Evolutionary conservation across 306 rosid genomes (phyloP).

Genomic region (Medicago arabica): DNA sequence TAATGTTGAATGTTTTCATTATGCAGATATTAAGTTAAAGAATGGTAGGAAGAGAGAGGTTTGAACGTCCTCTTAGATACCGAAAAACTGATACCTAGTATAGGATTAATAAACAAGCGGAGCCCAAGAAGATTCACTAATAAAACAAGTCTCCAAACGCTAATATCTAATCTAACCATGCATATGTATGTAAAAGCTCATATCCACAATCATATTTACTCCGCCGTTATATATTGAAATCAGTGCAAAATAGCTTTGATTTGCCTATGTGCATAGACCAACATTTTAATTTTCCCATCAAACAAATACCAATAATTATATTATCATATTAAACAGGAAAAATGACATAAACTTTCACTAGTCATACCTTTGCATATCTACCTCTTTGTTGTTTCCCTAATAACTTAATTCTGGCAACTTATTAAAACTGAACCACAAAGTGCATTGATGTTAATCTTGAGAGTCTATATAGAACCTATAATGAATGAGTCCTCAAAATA

Average conservation of each 20-base stretch:
- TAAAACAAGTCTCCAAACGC: too few relatives aligned
- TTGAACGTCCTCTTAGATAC: neutral
- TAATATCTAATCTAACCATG: neutral
- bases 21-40: neutral
- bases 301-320: slow-evolving; percentile 1
- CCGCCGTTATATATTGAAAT: neutral
- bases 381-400: slow-evolving; percentile 80
- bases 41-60: neutral
- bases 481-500: slow-evolving; percentile 8
- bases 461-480: slow-evolving; percentile 33
- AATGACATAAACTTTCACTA: slow-evolving; percentile 29
- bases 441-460: slow-evolving; percentile 16
- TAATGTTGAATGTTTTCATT: neutral
- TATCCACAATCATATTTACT: neutral
- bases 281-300: neutral
- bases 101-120: too few relatives aligned
- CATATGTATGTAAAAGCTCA: neutral
- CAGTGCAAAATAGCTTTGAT: neutral
- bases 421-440: slow-evolving; percentile 72
- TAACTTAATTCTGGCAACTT: slow-evolving; percentile 93
- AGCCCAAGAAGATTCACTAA: too few relatives aligned
- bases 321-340: slow-evolving; percentile 32
- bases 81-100: too few relatives aligned
- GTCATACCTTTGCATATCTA: slow-evolving; percentile 93
- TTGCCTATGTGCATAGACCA: too few relatives aligned